Evolutionary conservation across 2,329 filamentous ascomycete genomes (phyloP).

Genomic region (Epicoccum nigrum): DNA sequence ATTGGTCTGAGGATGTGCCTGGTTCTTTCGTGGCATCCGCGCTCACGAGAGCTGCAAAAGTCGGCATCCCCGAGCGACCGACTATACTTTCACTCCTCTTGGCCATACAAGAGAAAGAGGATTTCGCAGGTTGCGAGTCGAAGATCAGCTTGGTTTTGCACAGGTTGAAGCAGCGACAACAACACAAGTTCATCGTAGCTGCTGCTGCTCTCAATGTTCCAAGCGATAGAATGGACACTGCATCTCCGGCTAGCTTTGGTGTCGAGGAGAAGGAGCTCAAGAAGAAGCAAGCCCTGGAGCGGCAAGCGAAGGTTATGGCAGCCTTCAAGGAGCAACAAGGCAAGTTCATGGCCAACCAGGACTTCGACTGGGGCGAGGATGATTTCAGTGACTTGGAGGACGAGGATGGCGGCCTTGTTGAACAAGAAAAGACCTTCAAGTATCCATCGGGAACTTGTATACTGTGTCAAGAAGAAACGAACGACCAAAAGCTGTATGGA

Average conservation of each 20-base stretch:
- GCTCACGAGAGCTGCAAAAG: constrained; percentile 66
- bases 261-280: constrained; percentile 75
- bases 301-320: constrained; percentile 94
- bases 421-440: constrained; percentile 79
- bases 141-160: constrained; percentile 85
- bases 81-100: constrained; percentile 62
- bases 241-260: constrained; percentile 73
- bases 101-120: constrained; percentile 66
- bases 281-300: constrained; percentile 87
- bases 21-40: constrained; percentile 75
- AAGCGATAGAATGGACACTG: constrained; percentile 79
- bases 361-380: constrained; percentile 85
- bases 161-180: constrained; percentile 82
- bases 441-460: constrained; percentile 95
- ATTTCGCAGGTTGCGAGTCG: constrained; percentile 80
- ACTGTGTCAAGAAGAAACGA: constrained; percentile 93
- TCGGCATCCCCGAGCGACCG: constrained; percentile 36
- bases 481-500: constrained; percentile 85
- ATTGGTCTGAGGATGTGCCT: constrained; percentile 52
- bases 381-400: constrained; percentile 78
- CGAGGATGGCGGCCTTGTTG: constrained; percentile 60
- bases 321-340: constrained; percentile 98
- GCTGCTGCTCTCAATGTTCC: constrained; percentile 66
- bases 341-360: constrained; percentile 88
- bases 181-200: constrained; percentile 71